Evolutionary conservation across 106 monocot genomes (phyloP).

Genomic region (Posidonia australis): DNA sequence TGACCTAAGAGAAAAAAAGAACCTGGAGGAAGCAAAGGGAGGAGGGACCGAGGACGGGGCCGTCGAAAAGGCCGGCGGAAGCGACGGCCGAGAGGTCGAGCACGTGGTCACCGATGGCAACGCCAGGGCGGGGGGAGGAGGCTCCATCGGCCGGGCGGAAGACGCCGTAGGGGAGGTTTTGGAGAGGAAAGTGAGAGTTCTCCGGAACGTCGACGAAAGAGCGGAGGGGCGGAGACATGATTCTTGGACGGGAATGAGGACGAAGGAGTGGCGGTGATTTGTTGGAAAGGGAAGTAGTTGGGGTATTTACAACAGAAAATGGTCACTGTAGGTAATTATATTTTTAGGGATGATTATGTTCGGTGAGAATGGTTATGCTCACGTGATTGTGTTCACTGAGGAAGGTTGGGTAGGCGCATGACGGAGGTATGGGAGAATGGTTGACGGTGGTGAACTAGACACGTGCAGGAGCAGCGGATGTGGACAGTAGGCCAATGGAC

Average conservation of each 20-base stretch:
- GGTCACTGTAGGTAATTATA: too few relatives aligned
- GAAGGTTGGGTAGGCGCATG: too few relatives aligned
- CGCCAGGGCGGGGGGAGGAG: conserved; percentile 44
- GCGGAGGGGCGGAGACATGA: conserved; percentile 18
- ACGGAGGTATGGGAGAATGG: too few relatives aligned
- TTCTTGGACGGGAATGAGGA: background rate
- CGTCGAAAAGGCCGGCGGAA: conserved; percentile 75
- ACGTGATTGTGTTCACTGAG: too few relatives aligned
- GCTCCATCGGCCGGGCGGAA: conserved; percentile 36
- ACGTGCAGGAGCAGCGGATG: too few relatives aligned
- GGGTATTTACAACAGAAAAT: too few relatives aligned
- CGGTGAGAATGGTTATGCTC: too few relatives aligned
- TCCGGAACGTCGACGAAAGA: conserved; percentile 69
- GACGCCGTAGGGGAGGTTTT: conserved; percentile 95
- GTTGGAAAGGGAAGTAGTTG: too few relatives aligned
- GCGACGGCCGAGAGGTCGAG: conserved; percentile 78
- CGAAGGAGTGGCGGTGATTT: background rate
- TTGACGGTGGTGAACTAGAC: too few relatives aligned
- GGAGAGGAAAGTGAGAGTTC: conserved; percentile 83
- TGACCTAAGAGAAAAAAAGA: background rate
- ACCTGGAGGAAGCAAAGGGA: conserved; percentile 85
- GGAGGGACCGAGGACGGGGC: conserved; percentile 42
- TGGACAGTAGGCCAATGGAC: too few relatives aligned
- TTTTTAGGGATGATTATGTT: too few relatives aligned
- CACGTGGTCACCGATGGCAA: conserved; percentile 84